Evolutionary conservation across 139 green algal genomes (phyloP), one percentile per base, ranked within the genome.

Genomic region (Asterochloris sp.): DNA sequence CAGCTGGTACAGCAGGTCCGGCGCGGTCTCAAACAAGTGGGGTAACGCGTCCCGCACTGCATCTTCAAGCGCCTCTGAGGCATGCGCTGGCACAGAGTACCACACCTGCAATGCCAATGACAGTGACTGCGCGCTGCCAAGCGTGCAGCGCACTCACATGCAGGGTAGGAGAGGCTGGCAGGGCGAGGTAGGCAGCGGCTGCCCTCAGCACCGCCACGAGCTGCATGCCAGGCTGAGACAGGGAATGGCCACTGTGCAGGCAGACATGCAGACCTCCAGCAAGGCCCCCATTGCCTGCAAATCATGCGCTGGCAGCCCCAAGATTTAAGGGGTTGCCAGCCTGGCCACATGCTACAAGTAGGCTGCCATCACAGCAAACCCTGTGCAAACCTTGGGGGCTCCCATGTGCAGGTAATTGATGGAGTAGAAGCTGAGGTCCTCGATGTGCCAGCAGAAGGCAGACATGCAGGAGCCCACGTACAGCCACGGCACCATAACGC

Each of bases 381-480:
- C n/a, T n/a, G 21, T 13, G 4, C 66, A 17, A 62, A 91, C 87
- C 88, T 94, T 95, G 60, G 87, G 89, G 11, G 86, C 81, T 27
- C 90, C 92, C 82, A 84, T 89, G 88, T 98, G 94, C 0, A 92
- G 81, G 86, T 97, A 97, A 85, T 97, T 97, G 76, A 98, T 86
- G 67, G 90, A 96, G 88, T 94, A 97, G n/a, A 98, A 88, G 17
- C 85, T 89, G 84, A 97, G 93, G 81, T 97, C 93, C 85, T 98
- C 94, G 24, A 93, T 85, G 79, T 97, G 94, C 94, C 92, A 96
- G 81, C 88, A 92, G 82, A 95, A 96, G 23, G 91, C 87, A 11
- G 88, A 92, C 54, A 95, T 74, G 69, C 81, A 85, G 64, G 82
- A 89, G 73, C 92, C 91, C 60, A 95, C 88, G 73, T 95, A 95